Base-by-base conservation (phyloP, 2,329 filamentous ascomycete species). In the Fragosphaeria purpurea region DNA sequence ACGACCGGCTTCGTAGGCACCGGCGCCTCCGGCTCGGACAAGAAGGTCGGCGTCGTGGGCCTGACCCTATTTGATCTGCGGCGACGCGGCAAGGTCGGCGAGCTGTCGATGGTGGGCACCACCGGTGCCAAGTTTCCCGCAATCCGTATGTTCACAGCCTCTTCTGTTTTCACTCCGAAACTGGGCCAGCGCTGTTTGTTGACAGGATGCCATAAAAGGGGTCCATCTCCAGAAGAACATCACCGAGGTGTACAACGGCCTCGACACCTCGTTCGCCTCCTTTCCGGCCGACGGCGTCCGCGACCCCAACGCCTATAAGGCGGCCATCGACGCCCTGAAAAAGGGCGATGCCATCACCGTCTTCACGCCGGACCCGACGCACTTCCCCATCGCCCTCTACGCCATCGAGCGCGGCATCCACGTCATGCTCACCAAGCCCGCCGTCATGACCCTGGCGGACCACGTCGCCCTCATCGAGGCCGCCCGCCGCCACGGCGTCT, bases 11-110 rank as follows among this genome's bases (percentile, higher is more conserved):
- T 93, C 60, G 89, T 95, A 51, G 88, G 87, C 52, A 83, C 82
- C 54, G 85, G 84, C 53, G 85, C 83, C 47, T 95, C 88, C 4
- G 83, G 79, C 9, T 95, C 88, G 46, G 91, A 96, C 75, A 96
- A 96, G 74, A 96, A 96, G 69, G 86, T 96, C 46, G 90, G 91
- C 52, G 91, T 96, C 8, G 90, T 96, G 13, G 90, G 87, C 41
- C 72, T 96, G 65, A 91, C 87, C 31, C 74, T 95, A 58, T 95
- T 95, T 66, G 90, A 95, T 66, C 75, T 96, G 57, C 82, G 90
- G 53, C 79, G 89, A 56, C 78, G 90, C 65, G 89, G 90, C 59
- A 95, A 95, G 70, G 90, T 96, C 31, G 83, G 80, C 59, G 81
- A 86, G 54, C 73, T 96, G 61, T 82, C 81, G 62, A 96, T 96